Conservation (phyloP, 2,329 filamentous ascomycete species). For the Pseudocercospora macadamiae region DNA sequence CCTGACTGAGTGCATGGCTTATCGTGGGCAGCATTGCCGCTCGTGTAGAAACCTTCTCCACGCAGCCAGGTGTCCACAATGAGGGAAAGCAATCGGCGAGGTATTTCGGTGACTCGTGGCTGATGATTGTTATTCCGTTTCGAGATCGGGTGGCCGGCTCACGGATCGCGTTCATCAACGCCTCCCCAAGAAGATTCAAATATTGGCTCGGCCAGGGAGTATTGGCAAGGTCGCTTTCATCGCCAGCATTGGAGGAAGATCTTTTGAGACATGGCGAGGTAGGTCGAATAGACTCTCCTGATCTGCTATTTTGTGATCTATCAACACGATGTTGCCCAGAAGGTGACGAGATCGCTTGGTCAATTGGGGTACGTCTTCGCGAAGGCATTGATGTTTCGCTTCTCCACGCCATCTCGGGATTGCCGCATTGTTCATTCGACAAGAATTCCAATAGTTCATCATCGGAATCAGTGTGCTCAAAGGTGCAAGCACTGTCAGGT, state of each 20-base stretch:
- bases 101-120: conserved; percentile 38
- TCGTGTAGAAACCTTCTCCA: conserved; percentile 35
- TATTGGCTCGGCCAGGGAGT: not conserved
- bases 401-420: too few species aligned
- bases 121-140: conserved; percentile 36
- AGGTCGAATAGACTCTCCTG: too few species aligned
- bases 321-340: too few species aligned
- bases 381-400: too few species aligned
- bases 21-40: conserved; percentile 44
- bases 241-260: too few species aligned
- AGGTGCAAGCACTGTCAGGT: too few species aligned
- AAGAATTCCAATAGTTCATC: not conserved
- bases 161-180: conserved; percentile 41
- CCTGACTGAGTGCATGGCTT: conserved; percentile 35
- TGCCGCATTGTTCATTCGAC: not conserved
- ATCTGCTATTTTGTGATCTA: too few species aligned
- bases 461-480: not conserved
- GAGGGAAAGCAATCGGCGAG: conserved; percentile 44
- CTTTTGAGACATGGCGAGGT: too few species aligned
- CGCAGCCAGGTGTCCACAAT: conserved; percentile 45
- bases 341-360: too few species aligned
- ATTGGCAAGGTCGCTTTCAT: too few species aligned
- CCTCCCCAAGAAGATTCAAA: conserved; percentile 16
- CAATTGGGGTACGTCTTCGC: too few species aligned
- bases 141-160: conserved; percentile 30